phyloP scores from a whole-genome alignment of 106 monocot species.

The Dioscorea alata region DNA sequence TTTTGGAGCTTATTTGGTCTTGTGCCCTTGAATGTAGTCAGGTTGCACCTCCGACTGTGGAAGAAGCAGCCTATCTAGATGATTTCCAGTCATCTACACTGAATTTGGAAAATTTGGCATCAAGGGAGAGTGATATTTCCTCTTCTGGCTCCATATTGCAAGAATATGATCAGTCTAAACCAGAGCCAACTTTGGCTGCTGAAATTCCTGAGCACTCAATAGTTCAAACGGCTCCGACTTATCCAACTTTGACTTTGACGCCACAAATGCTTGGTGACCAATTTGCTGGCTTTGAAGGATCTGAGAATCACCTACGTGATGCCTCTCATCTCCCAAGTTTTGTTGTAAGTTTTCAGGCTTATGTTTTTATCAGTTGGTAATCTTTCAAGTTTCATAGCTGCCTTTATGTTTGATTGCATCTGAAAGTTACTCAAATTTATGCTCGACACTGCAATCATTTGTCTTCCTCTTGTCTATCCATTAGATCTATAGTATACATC shows the following conservation, averaged over 20 bases:
- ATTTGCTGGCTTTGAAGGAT: constrained; percentile 32
- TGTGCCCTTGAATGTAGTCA: constrained; percentile 30
- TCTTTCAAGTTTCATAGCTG: neutral
- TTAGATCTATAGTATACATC: neutral
- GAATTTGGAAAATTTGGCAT: constrained; percentile 28
- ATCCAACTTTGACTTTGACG: constrained; percentile 45
- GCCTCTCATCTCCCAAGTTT: constrained; percentile 38
- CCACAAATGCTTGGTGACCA: constrained; percentile 55
- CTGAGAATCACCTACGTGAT: constrained; percentile 45
- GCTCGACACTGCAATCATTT: neutral
- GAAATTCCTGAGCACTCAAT: constrained; percentile 31
- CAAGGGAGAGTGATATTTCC: constrained; percentile 17
- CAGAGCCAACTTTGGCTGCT: constrained; percentile 12
- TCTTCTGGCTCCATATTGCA: constrained; percentile 15
- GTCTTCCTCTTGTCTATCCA: neutral
- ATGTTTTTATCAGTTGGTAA: neutral
- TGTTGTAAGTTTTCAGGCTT: constrained; percentile 37
- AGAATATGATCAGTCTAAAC: constrained; percentile 40
- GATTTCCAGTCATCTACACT: constrained; percentile 18
- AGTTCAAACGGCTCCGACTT: constrained; percentile 43
- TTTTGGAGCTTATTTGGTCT: neutral
- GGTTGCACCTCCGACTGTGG: constrained; percentile 22
- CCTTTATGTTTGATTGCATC: neutral
- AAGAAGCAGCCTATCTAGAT: constrained; percentile 27
- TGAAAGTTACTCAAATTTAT: neutral